phyloP scores from a whole-genome alignment of 306 rosid genomes.

The Fragaria vesca region DNA sequence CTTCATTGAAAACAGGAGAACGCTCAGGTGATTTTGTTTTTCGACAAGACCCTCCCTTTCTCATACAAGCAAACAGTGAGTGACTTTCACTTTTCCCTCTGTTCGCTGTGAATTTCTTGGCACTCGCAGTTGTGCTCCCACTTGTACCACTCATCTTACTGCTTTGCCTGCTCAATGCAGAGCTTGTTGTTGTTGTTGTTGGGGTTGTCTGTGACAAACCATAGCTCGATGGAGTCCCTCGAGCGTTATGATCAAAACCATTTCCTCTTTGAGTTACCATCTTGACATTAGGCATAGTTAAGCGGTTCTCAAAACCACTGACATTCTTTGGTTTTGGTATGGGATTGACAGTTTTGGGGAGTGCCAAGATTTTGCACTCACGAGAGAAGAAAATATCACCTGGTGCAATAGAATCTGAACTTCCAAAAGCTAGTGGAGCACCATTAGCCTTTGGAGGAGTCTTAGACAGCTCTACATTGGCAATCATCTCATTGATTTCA shows the following conservation, averaged over 20 bases:
- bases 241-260: constrained; percentile 29
- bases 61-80: constrained; percentile 71
- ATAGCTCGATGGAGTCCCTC: constrained; percentile 26
- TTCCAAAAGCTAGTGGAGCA: constrained; percentile 25
- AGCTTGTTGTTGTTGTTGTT: constrained; percentile 28
- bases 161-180: constrained; percentile 22
- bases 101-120: constrained; percentile 50
- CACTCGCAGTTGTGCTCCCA: constrained; percentile 52
- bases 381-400: constrained; percentile 87
- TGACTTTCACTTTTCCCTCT: constrained; percentile 48
- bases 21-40: constrained; percentile 61
- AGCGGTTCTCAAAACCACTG: constrained; percentile 18
- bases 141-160: constrained; percentile 57
- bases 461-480: constrained; percentile 40
- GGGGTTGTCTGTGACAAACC: constrained; percentile 40
- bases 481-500: constrained; percentile 68
- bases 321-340: constrained; percentile 28
- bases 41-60: constrained; percentile 58
- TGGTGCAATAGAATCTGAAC: constrained; percentile 56
- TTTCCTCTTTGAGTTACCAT: constrained; percentile 32
- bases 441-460: constrained; percentile 24
- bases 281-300: constrained; percentile 30
- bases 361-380: constrained; percentile 43
- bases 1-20: constrained; percentile 42
- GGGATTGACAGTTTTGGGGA: constrained; percentile 15